Evolutionary conservation across 495 filamentous ascomycete genomes (phyloP).

Genomic region (Podospora australis): DNA sequence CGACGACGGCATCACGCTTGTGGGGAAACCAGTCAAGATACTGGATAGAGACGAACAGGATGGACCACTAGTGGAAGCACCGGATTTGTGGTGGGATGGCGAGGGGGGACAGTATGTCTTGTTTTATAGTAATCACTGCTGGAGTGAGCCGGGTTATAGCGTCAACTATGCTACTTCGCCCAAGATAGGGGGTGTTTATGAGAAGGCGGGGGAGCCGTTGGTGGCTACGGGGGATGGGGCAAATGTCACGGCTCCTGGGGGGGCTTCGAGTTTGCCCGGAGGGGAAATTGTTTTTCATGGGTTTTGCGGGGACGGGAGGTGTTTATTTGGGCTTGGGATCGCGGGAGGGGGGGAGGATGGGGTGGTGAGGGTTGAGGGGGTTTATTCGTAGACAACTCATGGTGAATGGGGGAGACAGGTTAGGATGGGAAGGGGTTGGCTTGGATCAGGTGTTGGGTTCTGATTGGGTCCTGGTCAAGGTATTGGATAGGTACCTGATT

Average conservation of each 20-base stretch:
- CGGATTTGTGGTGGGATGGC: constrained; percentile 37
- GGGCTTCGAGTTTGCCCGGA: constrained; percentile 41
- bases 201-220: constrained; percentile 20
- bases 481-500: no score
- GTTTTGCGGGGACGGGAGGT: constrained; percentile 38
- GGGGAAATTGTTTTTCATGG: constrained; percentile 49
- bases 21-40: constrained; percentile 47
- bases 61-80: constrained; percentile 58
- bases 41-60: constrained; percentile 50
- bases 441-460: no score
- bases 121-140: constrained; percentile 58
- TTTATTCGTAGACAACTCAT: no score
- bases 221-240: constrained; percentile 22
- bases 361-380: neutral
- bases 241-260: constrained; percentile 45
- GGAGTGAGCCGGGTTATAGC: constrained; percentile 45
- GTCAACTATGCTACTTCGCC: constrained; percentile 42
- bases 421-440: no score
- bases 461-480: no score
- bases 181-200: constrained; percentile 44
- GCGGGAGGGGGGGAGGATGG: neutral
- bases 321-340: constrained; percentile 25
- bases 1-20: constrained; percentile 43
- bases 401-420: no score
- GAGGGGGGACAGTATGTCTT: constrained; percentile 48